phyloP scores from a whole-genome alignment of 352 stramenopile species.

The Globisporangium megalacanthum region DNA sequence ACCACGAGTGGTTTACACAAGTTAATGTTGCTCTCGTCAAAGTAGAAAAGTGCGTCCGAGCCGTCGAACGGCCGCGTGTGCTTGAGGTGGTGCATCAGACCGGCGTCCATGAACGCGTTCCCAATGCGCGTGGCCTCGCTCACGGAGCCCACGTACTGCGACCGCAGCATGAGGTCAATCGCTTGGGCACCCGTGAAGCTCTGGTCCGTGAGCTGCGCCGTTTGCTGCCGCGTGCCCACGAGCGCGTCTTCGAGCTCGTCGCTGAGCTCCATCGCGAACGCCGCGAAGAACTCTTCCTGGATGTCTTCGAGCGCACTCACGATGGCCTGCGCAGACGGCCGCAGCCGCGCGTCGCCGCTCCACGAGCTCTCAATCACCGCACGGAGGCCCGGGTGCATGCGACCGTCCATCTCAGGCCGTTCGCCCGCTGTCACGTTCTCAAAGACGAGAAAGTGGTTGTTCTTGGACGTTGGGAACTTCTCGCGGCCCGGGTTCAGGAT shows the following conservation, averaged over 20 bases:
- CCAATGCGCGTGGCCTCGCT: slow-evolving; percentile 52
- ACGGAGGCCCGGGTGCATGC: slow-evolving; percentile 28
- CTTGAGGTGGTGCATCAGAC: slow-evolving; percentile 47
- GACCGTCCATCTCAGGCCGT: slow-evolving; percentile 31
- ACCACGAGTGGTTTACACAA: slow-evolving; percentile 36
- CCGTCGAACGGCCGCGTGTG: slow-evolving; percentile 38
- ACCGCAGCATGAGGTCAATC: slow-evolving; percentile 30
- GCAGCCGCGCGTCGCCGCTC: slow-evolving; percentile 29
- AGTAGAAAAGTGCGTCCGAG: slow-evolving; percentile 34
- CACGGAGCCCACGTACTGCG: slow-evolving; percentile 32
- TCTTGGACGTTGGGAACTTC: slow-evolving; percentile 38
- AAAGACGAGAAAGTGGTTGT: slow-evolving; percentile 62
- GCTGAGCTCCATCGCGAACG: slow-evolving; percentile 34
- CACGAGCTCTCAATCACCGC: slow-evolving; percentile 39
- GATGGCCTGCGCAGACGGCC: slow-evolving; percentile 39
- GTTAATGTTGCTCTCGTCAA: slow-evolving; percentile 48
- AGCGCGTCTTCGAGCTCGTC: slow-evolving; percentile 32
- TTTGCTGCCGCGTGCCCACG: slow-evolving; percentile 17
- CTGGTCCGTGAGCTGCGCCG: slow-evolving; percentile 13
- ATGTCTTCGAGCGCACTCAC: slow-evolving; percentile 37
- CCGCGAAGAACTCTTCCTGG: slow-evolving; percentile 36
- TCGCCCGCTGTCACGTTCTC: slow-evolving; percentile 41
- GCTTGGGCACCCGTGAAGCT: slow-evolving; percentile 35
- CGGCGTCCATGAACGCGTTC: slow-evolving; percentile 60
- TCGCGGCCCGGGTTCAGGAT: slow-evolving; percentile 47